Evolutionary conservation across 1,284 basidiomycete genomes (phyloP).

Genomic region (Kwoniella shivajii): DNA sequence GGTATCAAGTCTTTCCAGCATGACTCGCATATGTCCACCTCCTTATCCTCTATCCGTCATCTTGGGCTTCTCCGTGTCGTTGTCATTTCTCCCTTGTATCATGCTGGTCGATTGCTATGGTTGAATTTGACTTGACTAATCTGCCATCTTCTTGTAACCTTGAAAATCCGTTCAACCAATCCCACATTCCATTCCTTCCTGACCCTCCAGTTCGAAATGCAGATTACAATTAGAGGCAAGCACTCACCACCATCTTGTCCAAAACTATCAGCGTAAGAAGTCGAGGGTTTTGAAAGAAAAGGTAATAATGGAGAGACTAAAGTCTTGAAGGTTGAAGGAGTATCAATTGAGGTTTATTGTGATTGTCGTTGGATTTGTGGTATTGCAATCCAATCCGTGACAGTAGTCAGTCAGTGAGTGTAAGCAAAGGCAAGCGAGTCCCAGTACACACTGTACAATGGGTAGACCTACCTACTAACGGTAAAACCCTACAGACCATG

Average conservation of each 20-base stretch:
- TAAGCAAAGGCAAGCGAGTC: too few relatives aligned
- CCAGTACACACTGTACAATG: too few relatives aligned
- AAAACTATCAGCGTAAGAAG: slow-evolving; percentile 24
- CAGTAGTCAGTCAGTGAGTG: background rate
- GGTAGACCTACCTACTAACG: too few relatives aligned
- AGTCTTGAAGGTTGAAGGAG: slow-evolving; percentile 26
- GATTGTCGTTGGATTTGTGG: background rate
- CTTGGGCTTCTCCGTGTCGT: background rate
- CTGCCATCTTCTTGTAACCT: too few relatives aligned
- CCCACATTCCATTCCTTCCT: background rate
- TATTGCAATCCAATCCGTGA: too few relatives aligned
- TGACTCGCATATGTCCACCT: too few relatives aligned
- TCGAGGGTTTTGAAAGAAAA: slow-evolving; percentile 17
- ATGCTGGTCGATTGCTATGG: too few relatives aligned
- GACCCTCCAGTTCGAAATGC: background rate
- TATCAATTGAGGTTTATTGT: background rate
- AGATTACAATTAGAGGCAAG: background rate
- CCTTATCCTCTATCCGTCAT: background rate
- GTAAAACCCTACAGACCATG: background rate
- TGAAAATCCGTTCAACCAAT: too few relatives aligned
- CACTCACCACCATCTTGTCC: slow-evolving; percentile 36
- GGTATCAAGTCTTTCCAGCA: too few relatives aligned
- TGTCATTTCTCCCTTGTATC: background rate
- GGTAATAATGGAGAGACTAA: slow-evolving; percentile 9
- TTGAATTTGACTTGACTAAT: too few relatives aligned